Percentiles rank a stretch among this genome's conserved stretches.
Evolutionary conservation across 768 basidiomycete genomes (phyloP).

Genomic region (Amanita rimosa): DNA sequence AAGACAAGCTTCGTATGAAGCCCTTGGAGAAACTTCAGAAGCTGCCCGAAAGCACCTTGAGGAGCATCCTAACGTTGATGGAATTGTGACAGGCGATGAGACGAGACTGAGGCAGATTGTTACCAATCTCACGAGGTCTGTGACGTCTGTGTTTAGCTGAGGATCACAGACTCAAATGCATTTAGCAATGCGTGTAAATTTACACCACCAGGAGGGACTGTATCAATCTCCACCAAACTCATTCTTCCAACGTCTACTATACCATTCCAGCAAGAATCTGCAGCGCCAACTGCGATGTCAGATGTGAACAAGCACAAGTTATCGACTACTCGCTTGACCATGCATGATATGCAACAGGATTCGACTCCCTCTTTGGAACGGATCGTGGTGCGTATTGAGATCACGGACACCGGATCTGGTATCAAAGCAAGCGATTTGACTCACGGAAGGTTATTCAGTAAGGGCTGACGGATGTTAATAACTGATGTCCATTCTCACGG

Average conservation of each 20-base stretch:
- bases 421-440: conserved; percentile 49
- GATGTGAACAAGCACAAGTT: conserved; percentile 21
- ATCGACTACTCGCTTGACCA: conserved; percentile 29
- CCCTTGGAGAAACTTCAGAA: conserved; percentile 38
- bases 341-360: conserved; percentile 35
- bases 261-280: conserved; percentile 8
- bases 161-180: not conserved
- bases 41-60: conserved; percentile 28
- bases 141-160: conserved; percentile 1
- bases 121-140: conserved; percentile 72
- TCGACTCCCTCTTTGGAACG: conserved; percentile 33
- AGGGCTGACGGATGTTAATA: conserved; percentile 14
- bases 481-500: not conserved
- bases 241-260: conserved; percentile 20
- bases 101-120: conserved; percentile 70
- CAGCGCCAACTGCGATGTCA: not conserved
- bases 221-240: conserved; percentile 58
- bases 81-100: conserved; percentile 76
- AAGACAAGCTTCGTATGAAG: conserved; percentile 45
- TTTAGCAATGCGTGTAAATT: conserved; percentile 72
- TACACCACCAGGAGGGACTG: conserved; percentile 56
- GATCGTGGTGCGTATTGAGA: conserved; percentile 79
- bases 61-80: conserved; percentile 41
- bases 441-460: conserved; percentile 62
- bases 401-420: conserved; percentile 60